Base-by-base conservation (phyloP, 2,329 filamentous ascomycete genomes). In the Aspergillus costaricaensis region DNA sequence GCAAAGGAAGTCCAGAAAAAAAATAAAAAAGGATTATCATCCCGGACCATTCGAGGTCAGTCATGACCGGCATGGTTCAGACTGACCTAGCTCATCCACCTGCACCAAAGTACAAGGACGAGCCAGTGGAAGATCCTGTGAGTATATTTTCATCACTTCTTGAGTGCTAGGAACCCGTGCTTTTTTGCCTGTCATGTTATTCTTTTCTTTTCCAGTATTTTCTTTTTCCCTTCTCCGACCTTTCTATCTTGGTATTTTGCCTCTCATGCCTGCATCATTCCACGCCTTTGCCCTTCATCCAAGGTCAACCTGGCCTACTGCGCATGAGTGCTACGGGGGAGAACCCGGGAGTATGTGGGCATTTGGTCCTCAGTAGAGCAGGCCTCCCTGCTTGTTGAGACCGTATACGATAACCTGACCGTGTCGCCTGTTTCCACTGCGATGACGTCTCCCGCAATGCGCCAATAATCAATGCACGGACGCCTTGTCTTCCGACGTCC, bases 91-190 rank as follows among this genome's bases (percentile, higher is more conserved):
- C 68, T 68, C 73, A 73, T 70, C 67, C 71, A 61, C 61, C 73
- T 51, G 63, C 68, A 59, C 66, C 75, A 63, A 78, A 74, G 64
- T 82, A 81, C 75, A 82, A 82, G 74, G 78, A 81, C 72, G 79
- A 81, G 62, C 73, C 79, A 51, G 65, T 72, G 59, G 77, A 77
- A 61, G 78, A 82, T 75, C 74, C 79, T 65, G 80, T 82, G 74
- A 80, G 80, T 79, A 32, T n/a, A n/a, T 19, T 43, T 17, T 51
- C 51, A 43, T 43, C 51, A 43, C 36, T 68, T 62, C 56, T 27
- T 19, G 19, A 43, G 48, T 67, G 58, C 41, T 55, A 21, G 21
- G 10, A 17, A 27, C 25, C 53, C 19, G 5, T 55, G 41, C 14
- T 21, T 36, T 47, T 27, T 8, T 47, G 14, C 12, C 3, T 47